Conservation (phyloP, 164 flowering plant genomes). For the Chimonanthus salicifolius region DNA sequence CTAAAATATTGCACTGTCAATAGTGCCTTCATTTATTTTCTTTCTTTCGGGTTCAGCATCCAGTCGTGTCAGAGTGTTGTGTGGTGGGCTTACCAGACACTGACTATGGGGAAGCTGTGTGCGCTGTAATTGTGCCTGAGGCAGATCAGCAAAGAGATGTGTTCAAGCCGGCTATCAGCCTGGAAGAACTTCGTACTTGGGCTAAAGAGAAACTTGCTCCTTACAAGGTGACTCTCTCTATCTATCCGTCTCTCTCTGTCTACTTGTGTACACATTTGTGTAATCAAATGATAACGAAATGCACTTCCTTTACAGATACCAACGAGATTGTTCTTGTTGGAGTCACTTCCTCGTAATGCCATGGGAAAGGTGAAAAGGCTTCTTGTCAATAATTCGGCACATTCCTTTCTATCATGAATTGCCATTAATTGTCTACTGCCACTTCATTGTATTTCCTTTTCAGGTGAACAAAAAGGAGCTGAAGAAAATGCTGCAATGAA, state of each 20-base stretch:
- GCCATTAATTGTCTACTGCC: background rate
- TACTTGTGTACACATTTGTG: background rate
- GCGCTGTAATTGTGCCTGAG: constrained; percentile 67
- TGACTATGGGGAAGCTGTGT: constrained; percentile 81
- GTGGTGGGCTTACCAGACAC: constrained; percentile 87
- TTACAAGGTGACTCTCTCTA: constrained; percentile 58
- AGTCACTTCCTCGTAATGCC: constrained; percentile 82
- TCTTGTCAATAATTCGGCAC: background rate
- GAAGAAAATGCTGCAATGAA: constrained; percentile 17
- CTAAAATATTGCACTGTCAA: too few relatives aligned
- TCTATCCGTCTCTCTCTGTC: background rate
- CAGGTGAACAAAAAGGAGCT: constrained; percentile 68
- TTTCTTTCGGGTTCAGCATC: constrained; percentile 48
- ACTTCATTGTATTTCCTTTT: background rate
- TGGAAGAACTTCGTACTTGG: constrained; percentile 75
- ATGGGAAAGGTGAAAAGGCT: constrained; percentile 78
- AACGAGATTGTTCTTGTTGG: constrained; percentile 71
- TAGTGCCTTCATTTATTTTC: background rate
- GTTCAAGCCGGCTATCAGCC: constrained; percentile 56
- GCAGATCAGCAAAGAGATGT: constrained; percentile 46
- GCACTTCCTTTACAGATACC: constrained; percentile 49
- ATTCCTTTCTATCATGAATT: background rate
- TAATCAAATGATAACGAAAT: background rate
- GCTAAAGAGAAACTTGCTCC: constrained; percentile 94
- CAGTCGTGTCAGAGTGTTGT: constrained; percentile 76